phyloP scores from a whole-genome alignment of 805 yeast genomes.

The Wickerhamomyces canadensis region DNA sequence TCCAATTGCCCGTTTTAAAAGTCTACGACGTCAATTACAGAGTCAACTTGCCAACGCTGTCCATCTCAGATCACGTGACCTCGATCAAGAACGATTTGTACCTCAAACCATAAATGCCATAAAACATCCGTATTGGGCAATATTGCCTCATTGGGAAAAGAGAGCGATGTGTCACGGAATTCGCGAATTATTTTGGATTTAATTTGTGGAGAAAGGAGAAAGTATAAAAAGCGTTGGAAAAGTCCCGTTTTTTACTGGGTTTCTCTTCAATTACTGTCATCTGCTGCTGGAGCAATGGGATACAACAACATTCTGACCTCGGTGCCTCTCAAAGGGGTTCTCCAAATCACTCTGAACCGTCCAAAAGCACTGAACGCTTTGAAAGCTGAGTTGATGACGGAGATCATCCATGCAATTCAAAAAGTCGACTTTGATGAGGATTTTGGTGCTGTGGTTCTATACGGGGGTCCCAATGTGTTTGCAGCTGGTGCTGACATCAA shows the following conservation, averaged over 20 bases:
- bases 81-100: slow-evolving; percentile 24
- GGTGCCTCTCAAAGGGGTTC: slow-evolving; percentile 19
- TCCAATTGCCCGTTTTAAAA: slow-evolving; percentile 53
- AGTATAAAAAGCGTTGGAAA: no score
- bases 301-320: slow-evolving; percentile 19
- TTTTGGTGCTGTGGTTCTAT: slow-evolving; percentile 43
- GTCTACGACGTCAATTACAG: slow-evolving; percentile 68
- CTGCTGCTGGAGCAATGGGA: slow-evolving; percentile 10
- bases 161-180: no score
- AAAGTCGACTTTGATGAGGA: slow-evolving; percentile 23
- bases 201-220: no score
- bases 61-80: slow-evolving; percentile 30
- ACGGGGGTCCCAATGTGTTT: slow-evolving; percentile 42
- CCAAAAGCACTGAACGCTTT: slow-evolving; percentile 25
- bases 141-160: no score
- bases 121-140: no score
- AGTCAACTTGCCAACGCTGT: slow-evolving; percentile 49
- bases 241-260: no score
- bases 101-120: slow-evolving; percentile 3
- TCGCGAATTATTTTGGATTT: no score
- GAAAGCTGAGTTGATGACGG: slow-evolving; percentile 12
- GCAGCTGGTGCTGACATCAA: slow-evolving; percentile 56
- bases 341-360: slow-evolving; percentile 21
- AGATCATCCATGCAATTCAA: slow-evolving; percentile 17
- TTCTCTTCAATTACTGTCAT: no score